Conservation (phyloP, 805 yeast species). For the Candida sonorensis region DNA sequence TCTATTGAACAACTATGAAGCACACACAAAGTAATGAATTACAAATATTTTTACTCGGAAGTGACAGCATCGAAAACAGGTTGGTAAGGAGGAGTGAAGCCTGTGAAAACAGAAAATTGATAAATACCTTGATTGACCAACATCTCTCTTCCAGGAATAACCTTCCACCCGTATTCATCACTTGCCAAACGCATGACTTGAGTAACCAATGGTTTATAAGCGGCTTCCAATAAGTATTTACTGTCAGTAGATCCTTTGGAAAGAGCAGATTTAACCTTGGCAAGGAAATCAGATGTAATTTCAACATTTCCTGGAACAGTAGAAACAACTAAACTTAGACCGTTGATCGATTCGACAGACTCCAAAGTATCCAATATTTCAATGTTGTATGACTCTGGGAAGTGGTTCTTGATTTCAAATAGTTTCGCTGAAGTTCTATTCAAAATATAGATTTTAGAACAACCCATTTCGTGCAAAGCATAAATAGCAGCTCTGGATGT, state of each 20-base stretch:
- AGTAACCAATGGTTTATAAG: constrained; percentile 85
- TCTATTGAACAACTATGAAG: no score
- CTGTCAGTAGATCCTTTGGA: constrained; percentile 36
- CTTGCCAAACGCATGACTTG: constrained; percentile 77
- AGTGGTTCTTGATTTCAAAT: constrained; percentile 46
- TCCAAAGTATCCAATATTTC: constrained; percentile 45
- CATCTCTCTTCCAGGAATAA: constrained; percentile 89
- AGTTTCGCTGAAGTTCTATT: constrained; percentile 75
- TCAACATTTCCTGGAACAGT: constrained; percentile 83
- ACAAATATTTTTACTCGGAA: constrained; percentile 14
- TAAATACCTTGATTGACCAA: constrained; percentile 87
- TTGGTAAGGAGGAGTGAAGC: constrained; percentile 54
- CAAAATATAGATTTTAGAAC: constrained; percentile 64
- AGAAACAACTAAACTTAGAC: constrained; percentile 58
- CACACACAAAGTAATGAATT: no score
- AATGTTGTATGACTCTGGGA: constrained; percentile 54
- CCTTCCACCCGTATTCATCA: constrained; percentile 61
- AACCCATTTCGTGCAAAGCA: constrained; percentile 77
- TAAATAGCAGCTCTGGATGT: constrained; percentile 92
- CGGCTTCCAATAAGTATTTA: constrained; percentile 81
- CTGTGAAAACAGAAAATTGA: constrained; percentile 78
- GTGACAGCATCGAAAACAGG: constrained; percentile 56
- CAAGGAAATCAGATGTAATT: constrained; percentile 44
- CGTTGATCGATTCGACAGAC: constrained; percentile 36
- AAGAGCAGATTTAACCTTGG: constrained; percentile 42